Conservation (phyloP, 352 stramenopile species). For the Globisporangium megalacanthum region DNA sequence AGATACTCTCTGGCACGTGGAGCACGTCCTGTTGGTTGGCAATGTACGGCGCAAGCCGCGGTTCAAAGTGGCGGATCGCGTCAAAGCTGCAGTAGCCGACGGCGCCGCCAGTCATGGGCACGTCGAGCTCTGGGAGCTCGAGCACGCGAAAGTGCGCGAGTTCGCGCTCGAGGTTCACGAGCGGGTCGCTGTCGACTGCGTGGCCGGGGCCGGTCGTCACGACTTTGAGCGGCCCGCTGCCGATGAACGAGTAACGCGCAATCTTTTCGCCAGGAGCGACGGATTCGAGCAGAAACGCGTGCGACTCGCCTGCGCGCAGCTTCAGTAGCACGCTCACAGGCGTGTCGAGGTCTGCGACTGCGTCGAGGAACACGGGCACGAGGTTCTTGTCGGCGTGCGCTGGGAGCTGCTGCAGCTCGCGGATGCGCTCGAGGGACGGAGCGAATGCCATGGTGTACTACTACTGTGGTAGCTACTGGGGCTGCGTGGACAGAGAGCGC, state of each 20-base stretch:
- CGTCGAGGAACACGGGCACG: constrained; percentile 79
- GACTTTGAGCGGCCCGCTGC: constrained; percentile 74
- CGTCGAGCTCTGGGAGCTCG: constrained; percentile 57
- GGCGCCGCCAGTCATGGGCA: constrained; percentile 84
- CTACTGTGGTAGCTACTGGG: neutral
- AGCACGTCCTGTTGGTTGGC: constrained; percentile 74
- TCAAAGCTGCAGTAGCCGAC: constrained; percentile 89
- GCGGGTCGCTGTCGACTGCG: constrained; percentile 59
- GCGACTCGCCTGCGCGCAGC: constrained; percentile 64
- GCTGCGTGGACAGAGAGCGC: too few relatives aligned
- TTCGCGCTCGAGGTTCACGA: constrained; percentile 73
- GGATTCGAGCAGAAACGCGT: constrained; percentile 86
- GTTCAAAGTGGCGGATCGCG: constrained; percentile 86
- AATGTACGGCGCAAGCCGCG: constrained; percentile 72
- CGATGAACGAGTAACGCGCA: constrained; percentile 88
- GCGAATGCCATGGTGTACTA: constrained; percentile 42
- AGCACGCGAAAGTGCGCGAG: constrained; percentile 72
- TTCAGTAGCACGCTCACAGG: constrained; percentile 87
- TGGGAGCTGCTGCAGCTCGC: constrained; percentile 41
- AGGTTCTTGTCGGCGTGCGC: constrained; percentile 82
- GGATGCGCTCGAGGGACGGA: constrained; percentile 55
- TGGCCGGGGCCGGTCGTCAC: constrained; percentile 58
- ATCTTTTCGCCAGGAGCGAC: constrained; percentile 83
- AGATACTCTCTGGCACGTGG: constrained; percentile 83
- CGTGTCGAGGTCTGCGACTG: constrained; percentile 82